These are phyloP conservation scores for Pythium grandisporangium DNA, from an alignment of 352 stramenopile genomes.

Conservation along the genomic window DNA sequence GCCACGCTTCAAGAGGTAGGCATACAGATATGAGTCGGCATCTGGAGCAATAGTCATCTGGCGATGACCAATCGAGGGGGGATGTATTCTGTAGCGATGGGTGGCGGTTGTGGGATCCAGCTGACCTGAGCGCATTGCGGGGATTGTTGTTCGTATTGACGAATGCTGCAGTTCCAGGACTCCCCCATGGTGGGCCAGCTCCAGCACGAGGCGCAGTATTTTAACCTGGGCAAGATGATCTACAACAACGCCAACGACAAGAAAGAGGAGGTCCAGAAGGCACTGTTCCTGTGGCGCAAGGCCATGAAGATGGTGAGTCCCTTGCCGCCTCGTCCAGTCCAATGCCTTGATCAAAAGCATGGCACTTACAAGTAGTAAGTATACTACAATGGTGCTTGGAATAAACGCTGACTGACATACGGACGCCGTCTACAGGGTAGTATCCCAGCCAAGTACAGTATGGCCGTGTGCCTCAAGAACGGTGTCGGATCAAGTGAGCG, in stretches of 20 bases:
- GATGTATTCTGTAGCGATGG: too few species aligned
- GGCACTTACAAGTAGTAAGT: not conserved
- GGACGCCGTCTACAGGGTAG: slow-evolving; percentile 52
- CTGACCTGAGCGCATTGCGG: too few species aligned
- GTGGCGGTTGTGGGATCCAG: too few species aligned
- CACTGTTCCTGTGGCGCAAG: slow-evolving; percentile 68
- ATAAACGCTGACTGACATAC: too few species aligned
- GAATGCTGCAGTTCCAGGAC: slow-evolving; percentile 36
- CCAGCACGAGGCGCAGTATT: slow-evolving; percentile 47
- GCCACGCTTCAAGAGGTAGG: slow-evolving; percentile 46
- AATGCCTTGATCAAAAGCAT: too few species aligned
- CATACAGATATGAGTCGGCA: too few species aligned
- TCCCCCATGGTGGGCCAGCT: slow-evolving; percentile 50
- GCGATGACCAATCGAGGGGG: too few species aligned
- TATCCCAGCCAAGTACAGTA: slow-evolving; percentile 79
- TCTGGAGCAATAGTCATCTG: too few species aligned
- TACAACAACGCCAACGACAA: slow-evolving; percentile 69
- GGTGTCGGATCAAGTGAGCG: slow-evolving; percentile 59
- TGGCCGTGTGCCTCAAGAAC: slow-evolving; percentile 75
- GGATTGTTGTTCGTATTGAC: not conserved
- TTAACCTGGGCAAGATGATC: slow-evolving; percentile 74
- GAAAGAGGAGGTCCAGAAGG: slow-evolving; percentile 53
- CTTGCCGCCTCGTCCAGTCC: not conserved
- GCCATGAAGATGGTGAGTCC: slow-evolving; percentile 59
- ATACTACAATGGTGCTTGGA: too few species aligned